Base-by-base conservation (phyloP, 2,329 filamentous ascomycete genomes). In the Cladosporium sp. region DNA sequence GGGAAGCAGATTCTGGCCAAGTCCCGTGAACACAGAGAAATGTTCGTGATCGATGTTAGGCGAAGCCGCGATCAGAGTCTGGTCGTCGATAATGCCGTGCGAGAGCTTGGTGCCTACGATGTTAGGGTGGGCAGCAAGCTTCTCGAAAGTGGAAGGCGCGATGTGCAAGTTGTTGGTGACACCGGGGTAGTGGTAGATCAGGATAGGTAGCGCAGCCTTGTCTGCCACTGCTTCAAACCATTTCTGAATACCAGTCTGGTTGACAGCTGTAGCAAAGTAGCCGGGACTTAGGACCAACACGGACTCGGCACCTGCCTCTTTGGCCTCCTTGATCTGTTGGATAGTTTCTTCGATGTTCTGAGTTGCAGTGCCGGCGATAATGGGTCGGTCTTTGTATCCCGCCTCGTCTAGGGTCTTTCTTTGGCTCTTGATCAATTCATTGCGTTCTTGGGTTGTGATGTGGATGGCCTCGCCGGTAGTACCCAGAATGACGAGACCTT, bases 21-120 rank as follows among this genome's bases (percentile, higher is more conserved):
- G 81, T 0, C 88, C 88, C 3, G 86, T 88, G 78, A 86, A 90
- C 32, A 86, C 84, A 69, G 81, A 82, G 78, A 90, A 90, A 56
- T 83, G 78, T 2, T 76, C 72, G 71, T 86, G 82, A 75, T 89
- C 84, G 72, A 90, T 88, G 57, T 79, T 74, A 0, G 87, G 87
- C 70, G 83, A 85, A 4, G 83, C 80, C 4, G 85, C 86, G 65
- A 89, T 84, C 74, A 89, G 84, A 5, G 84, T 81, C 73, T 89
- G 87, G 70, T 85, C 81, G n/a, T 86, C 88, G 56, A 89, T 82
- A 73, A 89, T 86, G 59, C 86, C 87, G 74, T 90, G 88, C 0
- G 87, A 89, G 70, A 90, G 84, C 78, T 90, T 90, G 78, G 86
- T 88, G 59, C 88, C 88, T 4, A 89, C 87, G 65, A 90, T 89